A percentile compares a stretch with the other conserved stretches of the same genome.
phyloP scores from a whole-genome alignment of 768 basidiomycete genomes.

The Lentinula guzmanii region DNA sequence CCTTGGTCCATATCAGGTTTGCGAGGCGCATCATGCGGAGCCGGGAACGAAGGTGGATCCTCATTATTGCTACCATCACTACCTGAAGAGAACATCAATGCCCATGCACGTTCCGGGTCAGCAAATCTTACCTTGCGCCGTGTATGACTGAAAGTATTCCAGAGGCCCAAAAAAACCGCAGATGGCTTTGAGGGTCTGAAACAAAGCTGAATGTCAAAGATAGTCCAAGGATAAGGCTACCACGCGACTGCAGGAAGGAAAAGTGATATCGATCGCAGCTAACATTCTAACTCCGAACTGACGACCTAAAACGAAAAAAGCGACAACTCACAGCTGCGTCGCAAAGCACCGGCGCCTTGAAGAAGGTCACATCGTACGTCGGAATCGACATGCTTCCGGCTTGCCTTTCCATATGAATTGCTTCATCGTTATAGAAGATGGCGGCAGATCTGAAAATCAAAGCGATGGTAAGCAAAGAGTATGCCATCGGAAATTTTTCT shows the following conservation, averaged over 20 bases:
- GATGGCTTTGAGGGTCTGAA: constrained; percentile 46
- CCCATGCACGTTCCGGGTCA: neutral
- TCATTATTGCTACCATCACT: neutral
- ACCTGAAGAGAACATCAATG: neutral
- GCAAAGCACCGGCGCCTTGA: constrained; percentile 52
- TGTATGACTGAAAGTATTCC: constrained; percentile 44
- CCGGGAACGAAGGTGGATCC: constrained; percentile 19
- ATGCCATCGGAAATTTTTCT: neutral
- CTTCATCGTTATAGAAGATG: constrained; percentile 52
- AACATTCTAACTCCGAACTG: neutral
- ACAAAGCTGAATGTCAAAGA: neutral
- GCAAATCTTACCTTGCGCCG: constrained; percentile 13
- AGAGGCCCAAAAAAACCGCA: constrained; percentile 58
- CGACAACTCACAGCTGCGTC: constrained; percentile 45
- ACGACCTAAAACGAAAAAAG: neutral
- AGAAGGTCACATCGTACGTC: constrained; percentile 26
- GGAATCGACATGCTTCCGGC: constrained; percentile 12
- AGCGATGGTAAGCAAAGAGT: neutral
- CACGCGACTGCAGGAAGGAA: neutral
- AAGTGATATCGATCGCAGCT: neutral
- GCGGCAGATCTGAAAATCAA: constrained; percentile 26
- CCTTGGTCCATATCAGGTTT: constrained; percentile 47
- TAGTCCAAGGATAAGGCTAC: neutral
- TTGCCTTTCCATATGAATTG: constrained; percentile 33
- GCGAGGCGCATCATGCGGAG: constrained; percentile 54